Evolutionary conservation across 106 monocot genomes (phyloP).

Genomic region (Cymbidium sinense): DNA sequence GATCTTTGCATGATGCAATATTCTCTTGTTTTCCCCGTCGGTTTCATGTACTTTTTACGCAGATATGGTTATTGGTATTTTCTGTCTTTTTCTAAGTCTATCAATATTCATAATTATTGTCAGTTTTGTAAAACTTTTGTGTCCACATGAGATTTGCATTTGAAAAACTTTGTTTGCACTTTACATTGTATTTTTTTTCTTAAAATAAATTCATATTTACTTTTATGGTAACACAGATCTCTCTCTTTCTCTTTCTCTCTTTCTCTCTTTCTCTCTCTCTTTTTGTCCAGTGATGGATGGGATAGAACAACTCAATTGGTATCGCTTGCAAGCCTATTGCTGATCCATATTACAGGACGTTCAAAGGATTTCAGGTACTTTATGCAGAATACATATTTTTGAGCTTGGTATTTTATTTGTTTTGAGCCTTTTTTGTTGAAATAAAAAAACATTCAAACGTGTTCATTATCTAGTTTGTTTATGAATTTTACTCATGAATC

Average conservation of each 20-base stretch:
- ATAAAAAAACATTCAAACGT: not conserved
- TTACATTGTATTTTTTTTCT: not conserved
- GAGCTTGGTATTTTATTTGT: not conserved
- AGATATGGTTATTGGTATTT: not conserved
- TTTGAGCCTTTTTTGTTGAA: not conserved
- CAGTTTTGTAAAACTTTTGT: not conserved
- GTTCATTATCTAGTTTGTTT: not conserved
- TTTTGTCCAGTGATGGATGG: slow-evolving; percentile 85
- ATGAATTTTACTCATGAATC: not conserved
- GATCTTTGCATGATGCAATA: not conserved
- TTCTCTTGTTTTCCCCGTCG: not conserved
- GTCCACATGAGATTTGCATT: not conserved
- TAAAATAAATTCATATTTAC: not conserved
- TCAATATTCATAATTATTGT: not conserved
- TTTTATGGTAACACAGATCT: not conserved
- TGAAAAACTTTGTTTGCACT: not conserved
- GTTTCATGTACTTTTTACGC: not conserved
- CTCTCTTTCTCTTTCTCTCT: not conserved
- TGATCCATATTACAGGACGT: slow-evolving; percentile 93
- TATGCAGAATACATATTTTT: slow-evolving; percentile 30
- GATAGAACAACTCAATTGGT: slow-evolving; percentile 97
- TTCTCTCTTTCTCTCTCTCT: slow-evolving; percentile 2
- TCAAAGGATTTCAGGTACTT: slow-evolving; percentile 94
- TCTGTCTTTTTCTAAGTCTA: too few relatives aligned
- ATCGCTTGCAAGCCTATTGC: slow-evolving; percentile 77